Conservation (phyloP, 352 stramenopile genomes). For the Phytophthora capsici region DNA sequence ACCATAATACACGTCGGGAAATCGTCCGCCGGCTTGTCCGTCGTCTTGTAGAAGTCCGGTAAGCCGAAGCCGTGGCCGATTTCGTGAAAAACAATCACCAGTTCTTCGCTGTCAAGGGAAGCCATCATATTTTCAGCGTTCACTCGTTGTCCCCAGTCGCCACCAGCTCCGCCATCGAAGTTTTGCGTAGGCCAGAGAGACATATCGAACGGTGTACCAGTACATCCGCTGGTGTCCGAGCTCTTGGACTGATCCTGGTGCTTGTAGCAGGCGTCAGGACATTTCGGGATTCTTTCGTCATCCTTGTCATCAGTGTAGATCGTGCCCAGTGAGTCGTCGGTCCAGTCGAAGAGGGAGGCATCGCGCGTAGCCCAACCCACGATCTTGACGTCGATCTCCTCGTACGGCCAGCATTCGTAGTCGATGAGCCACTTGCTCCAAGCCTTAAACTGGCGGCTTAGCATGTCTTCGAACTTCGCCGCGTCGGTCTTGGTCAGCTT, state of each 20-base stretch:
- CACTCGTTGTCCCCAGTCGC: slow-evolving; percentile 37
- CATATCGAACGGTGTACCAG: slow-evolving; percentile 38
- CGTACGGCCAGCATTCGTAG: slow-evolving; percentile 43
- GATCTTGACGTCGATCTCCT: slow-evolving; percentile 35
- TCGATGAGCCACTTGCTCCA: slow-evolving; percentile 27
- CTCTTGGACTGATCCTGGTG: slow-evolving; percentile 33
- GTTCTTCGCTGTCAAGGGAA: slow-evolving; percentile 20
- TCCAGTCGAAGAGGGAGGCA: slow-evolving; percentile 38
- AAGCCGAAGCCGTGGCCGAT: slow-evolving; percentile 41
- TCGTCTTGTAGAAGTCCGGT: slow-evolving; percentile 15
- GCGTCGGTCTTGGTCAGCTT: not conserved
- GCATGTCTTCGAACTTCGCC: slow-evolving; percentile 2
- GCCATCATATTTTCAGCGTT: slow-evolving; percentile 29
- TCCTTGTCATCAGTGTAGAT: slow-evolving; percentile 24
- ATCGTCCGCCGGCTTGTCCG: slow-evolving; percentile 5
- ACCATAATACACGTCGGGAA: slow-evolving; percentile 17
- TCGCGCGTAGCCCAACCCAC: slow-evolving; percentile 38
- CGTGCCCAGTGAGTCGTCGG: slow-evolving; percentile 37
- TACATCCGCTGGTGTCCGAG: slow-evolving; percentile 37
- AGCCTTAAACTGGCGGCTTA: too few relatives aligned
- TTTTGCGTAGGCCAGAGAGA: slow-evolving; percentile 37
- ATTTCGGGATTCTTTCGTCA: slow-evolving; percentile 14
- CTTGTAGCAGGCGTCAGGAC: slow-evolving; percentile 43
- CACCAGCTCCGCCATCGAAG: slow-evolving; percentile 17
- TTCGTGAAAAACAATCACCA: slow-evolving; percentile 38